Percentiles rank a stretch among this genome's conserved stretches.
Evolutionary conservation across 768 basidiomycete species (phyloP).

Genomic region (Russula olivacea): DNA sequence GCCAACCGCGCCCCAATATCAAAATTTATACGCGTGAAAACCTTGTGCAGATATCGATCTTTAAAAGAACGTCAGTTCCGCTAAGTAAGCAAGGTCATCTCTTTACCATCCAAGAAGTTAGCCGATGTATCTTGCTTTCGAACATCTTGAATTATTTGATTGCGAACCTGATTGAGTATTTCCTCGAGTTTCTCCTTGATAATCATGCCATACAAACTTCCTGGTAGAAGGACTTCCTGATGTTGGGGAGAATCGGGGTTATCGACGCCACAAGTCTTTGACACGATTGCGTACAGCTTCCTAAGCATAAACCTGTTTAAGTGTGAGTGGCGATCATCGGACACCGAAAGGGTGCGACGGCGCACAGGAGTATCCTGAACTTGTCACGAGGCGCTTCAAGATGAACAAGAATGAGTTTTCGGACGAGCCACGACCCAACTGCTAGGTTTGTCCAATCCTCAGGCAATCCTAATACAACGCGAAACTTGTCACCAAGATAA

Average conservation of each 20-base stretch:
- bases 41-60: slow-evolving; percentile 81
- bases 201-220: slow-evolving; percentile 90
- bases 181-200: slow-evolving; percentile 97
- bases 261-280: slow-evolving; percentile 83
- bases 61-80: slow-evolving; percentile 5
- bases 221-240: slow-evolving; percentile 94
- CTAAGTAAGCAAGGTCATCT: not conserved
- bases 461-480: slow-evolving; percentile 82
- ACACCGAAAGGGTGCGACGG: slow-evolving; percentile 18
- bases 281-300: slow-evolving; percentile 88
- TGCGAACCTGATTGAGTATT: slow-evolving; percentile 65
- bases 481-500: slow-evolving; percentile 94
- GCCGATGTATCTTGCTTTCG: slow-evolving; percentile 66
- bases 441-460: slow-evolving; percentile 88
- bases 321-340: not conserved
- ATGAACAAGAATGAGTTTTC: slow-evolving; percentile 87
- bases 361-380: slow-evolving; percentile 89
- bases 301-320: slow-evolving; percentile 85
- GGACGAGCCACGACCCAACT: slow-evolving; percentile 76
- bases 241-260: slow-evolving; percentile 99
- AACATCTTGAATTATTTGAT: slow-evolving; percentile 66
- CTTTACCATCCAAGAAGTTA: slow-evolving; percentile 84
- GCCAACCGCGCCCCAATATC: slow-evolving; percentile 87
- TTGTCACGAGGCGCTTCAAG: slow-evolving; percentile 84
- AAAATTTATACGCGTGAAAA: slow-evolving; percentile 72